Evolutionary conservation across 1,284 basidiomycete genomes (phyloP).

Genomic region (Cryptococcus sp.): DNA sequence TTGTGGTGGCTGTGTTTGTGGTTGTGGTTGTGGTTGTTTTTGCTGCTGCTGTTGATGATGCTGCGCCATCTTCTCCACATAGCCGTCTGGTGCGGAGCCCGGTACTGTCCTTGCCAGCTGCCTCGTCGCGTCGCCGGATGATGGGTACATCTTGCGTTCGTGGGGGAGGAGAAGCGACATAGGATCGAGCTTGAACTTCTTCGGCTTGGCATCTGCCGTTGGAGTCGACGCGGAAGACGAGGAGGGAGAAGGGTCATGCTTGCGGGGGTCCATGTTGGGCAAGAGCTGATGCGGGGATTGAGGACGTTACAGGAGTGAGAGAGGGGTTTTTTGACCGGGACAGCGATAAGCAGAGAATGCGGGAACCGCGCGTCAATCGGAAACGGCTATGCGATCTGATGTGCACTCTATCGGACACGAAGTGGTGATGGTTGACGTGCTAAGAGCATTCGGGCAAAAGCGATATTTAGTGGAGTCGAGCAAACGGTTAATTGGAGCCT

Average conservation of each 20-base stretch:
- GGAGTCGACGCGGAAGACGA: conserved; percentile 2
- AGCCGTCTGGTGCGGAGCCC: conserved; percentile 1
- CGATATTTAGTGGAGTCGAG: too few relatives aligned
- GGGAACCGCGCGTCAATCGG: too few relatives aligned
- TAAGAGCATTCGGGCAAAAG: too few relatives aligned
- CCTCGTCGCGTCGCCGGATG: conserved; percentile 1
- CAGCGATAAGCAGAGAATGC: not conserved
- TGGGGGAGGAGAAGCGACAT: conserved; percentile 51
- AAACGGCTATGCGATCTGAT: too few relatives aligned
- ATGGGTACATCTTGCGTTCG: conserved; percentile 35
- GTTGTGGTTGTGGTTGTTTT: conserved; percentile 7
- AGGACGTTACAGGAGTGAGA: conserved; percentile 1
- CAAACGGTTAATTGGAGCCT: too few relatives aligned
- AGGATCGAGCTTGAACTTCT: conserved; percentile 52
- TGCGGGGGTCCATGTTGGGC: not conserved
- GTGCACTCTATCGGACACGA: too few relatives aligned
- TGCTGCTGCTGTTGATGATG: conserved; percentile 11
- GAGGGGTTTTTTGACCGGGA: not conserved
- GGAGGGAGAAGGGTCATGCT: not conserved
- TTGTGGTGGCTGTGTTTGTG: conserved; percentile 5
- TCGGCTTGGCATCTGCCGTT: conserved; percentile 9
- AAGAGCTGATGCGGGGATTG: not conserved
- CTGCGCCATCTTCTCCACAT: conserved; percentile 4
- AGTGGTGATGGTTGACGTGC: too few relatives aligned
- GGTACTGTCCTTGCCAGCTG: not conserved